Evolutionary conservation across 768 basidiomycete species (phyloP).

Genomic region (Vishniacozyma victoriae): DNA sequence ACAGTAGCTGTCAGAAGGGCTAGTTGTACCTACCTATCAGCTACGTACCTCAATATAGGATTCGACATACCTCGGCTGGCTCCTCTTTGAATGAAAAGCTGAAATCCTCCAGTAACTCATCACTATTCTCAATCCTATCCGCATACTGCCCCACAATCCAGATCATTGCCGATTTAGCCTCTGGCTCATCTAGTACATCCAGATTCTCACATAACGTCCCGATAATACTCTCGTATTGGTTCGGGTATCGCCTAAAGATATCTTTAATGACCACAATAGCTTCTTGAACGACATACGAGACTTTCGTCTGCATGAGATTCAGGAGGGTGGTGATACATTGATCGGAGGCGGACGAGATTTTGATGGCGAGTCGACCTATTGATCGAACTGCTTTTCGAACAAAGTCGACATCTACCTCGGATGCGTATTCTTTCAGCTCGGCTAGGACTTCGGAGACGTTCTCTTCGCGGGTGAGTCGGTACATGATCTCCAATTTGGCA

Average conservation of each 20-base stretch:
- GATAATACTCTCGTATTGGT: constrained; percentile 93
- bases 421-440: constrained; percentile 97
- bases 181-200: constrained; percentile 87
- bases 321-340: constrained; percentile 82
- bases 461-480: constrained; percentile 87
- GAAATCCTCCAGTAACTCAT: constrained; percentile 89
- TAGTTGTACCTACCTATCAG: constrained; percentile 72
- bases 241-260: constrained; percentile 93
- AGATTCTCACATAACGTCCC: constrained; percentile 87
- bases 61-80: constrained; percentile 70
- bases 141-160: constrained; percentile 98
- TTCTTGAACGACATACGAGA: constrained; percentile 94
- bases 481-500: constrained; percentile 98
- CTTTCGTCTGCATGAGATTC: constrained; percentile 81
- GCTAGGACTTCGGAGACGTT: constrained; percentile 88
- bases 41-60: not conserved
- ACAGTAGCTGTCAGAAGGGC: constrained; percentile 89
- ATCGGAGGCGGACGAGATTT: constrained; percentile 83
- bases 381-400: constrained; percentile 96
- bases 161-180: constrained; percentile 93
- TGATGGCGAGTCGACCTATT: constrained; percentile 96
- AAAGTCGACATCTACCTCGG: constrained; percentile 96
- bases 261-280: constrained; percentile 96
- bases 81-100: constrained; percentile 85
- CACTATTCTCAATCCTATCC: constrained; percentile 88